Evolutionary conservation across 371 early-diverging fungal genomes (phyloP).

Genomic region (Nematocida displodere): DNA sequence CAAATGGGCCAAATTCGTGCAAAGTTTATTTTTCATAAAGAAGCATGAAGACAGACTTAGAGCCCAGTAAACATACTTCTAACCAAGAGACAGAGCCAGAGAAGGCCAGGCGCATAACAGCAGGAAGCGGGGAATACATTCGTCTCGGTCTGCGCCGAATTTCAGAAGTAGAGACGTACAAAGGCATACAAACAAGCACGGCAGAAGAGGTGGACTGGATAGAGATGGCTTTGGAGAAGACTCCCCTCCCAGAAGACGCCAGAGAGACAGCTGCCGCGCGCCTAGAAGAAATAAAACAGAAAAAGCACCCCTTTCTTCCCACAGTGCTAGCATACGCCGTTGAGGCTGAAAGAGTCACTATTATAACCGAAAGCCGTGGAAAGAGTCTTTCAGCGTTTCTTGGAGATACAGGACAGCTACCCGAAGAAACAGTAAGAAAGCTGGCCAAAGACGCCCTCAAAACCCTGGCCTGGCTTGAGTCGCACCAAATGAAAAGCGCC

Average conservation of each 20-base stretch:
- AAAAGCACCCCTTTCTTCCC: neutral
- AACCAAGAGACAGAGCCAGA: no score
- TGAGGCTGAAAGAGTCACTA: neutral
- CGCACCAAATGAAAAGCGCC: neutral
- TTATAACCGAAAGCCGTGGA: conserved; percentile 29
- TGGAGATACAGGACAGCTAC: neutral
- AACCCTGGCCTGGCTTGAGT: neutral
- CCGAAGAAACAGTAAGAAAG: neutral
- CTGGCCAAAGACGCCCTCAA: conserved; percentile 16
- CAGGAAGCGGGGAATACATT: no score
- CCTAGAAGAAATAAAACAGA: neutral
- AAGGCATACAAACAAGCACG: conserved; percentile 18
- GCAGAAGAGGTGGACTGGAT: conserved; percentile 22
- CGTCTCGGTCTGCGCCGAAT: no score
- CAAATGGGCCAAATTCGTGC: no score
- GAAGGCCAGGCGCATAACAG: no score
- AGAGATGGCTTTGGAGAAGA: conserved; percentile 12
- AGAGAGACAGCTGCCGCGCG: neutral
- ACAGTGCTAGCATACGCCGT: neutral
- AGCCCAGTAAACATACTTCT: no score
- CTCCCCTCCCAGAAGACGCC: neutral
- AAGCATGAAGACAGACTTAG: no score
- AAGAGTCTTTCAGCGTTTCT: neutral
- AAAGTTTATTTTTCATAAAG: no score
- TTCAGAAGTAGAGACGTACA: neutral